Evolutionary conservation across 2,329 filamentous ascomycete genomes (phyloP), one percentile per base, ranked within the genome.

Genomic region (Graphilbum sp.): DNA sequence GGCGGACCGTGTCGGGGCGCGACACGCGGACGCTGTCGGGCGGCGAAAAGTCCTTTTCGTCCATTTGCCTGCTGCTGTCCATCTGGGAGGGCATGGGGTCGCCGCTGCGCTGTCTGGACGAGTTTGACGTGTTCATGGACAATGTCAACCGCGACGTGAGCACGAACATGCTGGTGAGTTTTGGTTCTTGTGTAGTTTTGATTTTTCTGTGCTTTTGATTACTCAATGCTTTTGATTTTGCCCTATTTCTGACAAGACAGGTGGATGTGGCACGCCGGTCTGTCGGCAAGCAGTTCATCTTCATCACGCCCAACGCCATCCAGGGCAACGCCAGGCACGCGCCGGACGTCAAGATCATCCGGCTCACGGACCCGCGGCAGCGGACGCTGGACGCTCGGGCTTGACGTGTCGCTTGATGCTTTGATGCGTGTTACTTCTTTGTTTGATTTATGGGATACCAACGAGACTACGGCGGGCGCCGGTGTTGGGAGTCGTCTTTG

Each of bases 81-180:
- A 79, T 98, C 16, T 98, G 90, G 90, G 90, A 98, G 54, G 88
- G 90, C 23, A 98, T 98, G 79, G 88, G 90, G 11, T 92, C 86
- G 16, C 88, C 87, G 1, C 79, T 98, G 43, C 75, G 90, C 39
- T 98, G 90, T 52, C 66, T 98, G 38, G 90, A 98, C 58, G 90
- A 98, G 58, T 98, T 96, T 53, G 90, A 98, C 54, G 90, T 98
- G 24, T 98, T 95, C 65, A 98, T 98, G 90, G 90, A 98, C 58
- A 85, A 80, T 48, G 84, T 96, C 42, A 98, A 98, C 57, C 76
- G 90, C 43, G 84, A 82, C 40, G 82, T 92, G 48, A 92, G 84
- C 53, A 94, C 93, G 49, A 81, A 82, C 45, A 85, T 98, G 79
- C 81, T 98, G 57, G 80, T 85, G 62, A 63, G 76, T 67, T 32